Base-by-base conservation (phyloP, 805 yeast genomes). In the Sungouiella blattae region DNA sequence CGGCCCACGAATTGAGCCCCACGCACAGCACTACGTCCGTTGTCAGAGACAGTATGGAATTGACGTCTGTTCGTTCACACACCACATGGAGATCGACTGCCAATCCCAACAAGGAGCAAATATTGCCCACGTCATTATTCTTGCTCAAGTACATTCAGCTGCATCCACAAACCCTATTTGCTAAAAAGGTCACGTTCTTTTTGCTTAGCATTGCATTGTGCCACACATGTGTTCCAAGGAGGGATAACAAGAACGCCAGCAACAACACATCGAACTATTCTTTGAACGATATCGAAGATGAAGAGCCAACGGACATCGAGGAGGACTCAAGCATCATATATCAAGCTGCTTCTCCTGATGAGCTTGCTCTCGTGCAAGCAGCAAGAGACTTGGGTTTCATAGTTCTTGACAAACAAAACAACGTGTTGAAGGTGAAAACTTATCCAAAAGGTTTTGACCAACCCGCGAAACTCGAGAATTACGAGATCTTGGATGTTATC, bases 291-390 rank as follows among this genome's bases (percentile, higher is more conserved):
- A 43, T 42, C 18, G 46, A 38, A 11, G 41, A 37, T 11, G 44
- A 33, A 11, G 30, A 37, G 13, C 12, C 12, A 5, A 7, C 16
- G 18, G 39, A 41, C 6, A 24, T 12, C n/a, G 47, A 44, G 2
- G 48, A 37, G 16, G 74, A 66, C 28, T 78, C 69, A 15, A 65
- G 69, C 15, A 75, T 88, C 16, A 80, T 78, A 37, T 93, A 93
- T 50, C 97, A 91, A 55, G 87, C 98, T 0, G 80, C 98, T 0
- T 89, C 97, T 0, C 99, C 98, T 0, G 99, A 93, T 61, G 99
- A 93, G 57, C 62, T 89, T 32, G 98, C 99, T 0, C 64, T 93
- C 20, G 91, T 93, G 3, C 78, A 83, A 30, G 98, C 98, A 1
- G 98, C 98, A 0, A 73, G 96, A 47, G 98, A 93, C 53, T 71